These are phyloP conservation scores for Chrysochromulina tobinii DNA, from an alignment of 78 protist genomes.

Conservation along the genomic window DNA sequence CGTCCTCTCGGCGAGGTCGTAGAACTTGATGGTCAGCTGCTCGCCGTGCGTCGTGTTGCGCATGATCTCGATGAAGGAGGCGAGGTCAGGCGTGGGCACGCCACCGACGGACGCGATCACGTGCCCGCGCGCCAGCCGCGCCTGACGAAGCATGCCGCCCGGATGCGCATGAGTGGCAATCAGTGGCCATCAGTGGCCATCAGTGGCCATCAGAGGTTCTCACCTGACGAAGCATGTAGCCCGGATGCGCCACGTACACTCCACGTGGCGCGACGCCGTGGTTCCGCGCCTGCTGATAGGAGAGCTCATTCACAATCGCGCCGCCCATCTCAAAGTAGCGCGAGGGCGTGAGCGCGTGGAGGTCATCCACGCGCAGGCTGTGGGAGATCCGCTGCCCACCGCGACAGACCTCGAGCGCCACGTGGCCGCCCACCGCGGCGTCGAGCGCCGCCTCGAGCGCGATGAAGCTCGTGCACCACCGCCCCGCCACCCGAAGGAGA, in stretches of 20 bases:
- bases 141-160: neutral
- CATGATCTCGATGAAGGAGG: neutral
- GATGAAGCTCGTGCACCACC: slow-evolving; percentile 12
- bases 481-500: neutral
- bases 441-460: neutral
- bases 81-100: slow-evolving; percentile 24
- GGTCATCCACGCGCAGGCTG: slow-evolving; percentile 33
- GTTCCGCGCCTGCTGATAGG: slow-evolving; percentile 41
- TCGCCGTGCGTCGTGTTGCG: neutral
- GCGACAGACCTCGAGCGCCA: neutral
- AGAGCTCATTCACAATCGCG: slow-evolving; percentile 39
- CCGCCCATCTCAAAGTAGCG: slow-evolving; percentile 36
- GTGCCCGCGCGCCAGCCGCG: neutral
- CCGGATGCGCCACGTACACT: slow-evolving; percentile 57
- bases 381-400: neutral
- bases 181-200: too few species aligned
- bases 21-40: slow-evolving; percentile 11
- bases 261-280: slow-evolving; percentile 40
- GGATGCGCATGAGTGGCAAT: too few species aligned
- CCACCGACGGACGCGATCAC: slow-evolving; percentile 5
- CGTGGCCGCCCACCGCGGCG: neutral
- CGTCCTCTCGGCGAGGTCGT: slow-evolving; percentile 21
- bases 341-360: slow-evolving; percentile 46
- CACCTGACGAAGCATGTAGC: slow-evolving; percentile 50
- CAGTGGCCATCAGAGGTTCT: too few species aligned